These are phyloP conservation scores for Colletotrichum lupini DNA, from an alignment of 2,329 filamentous ascomycete genomes.

Conservation along the genomic window DNA sequence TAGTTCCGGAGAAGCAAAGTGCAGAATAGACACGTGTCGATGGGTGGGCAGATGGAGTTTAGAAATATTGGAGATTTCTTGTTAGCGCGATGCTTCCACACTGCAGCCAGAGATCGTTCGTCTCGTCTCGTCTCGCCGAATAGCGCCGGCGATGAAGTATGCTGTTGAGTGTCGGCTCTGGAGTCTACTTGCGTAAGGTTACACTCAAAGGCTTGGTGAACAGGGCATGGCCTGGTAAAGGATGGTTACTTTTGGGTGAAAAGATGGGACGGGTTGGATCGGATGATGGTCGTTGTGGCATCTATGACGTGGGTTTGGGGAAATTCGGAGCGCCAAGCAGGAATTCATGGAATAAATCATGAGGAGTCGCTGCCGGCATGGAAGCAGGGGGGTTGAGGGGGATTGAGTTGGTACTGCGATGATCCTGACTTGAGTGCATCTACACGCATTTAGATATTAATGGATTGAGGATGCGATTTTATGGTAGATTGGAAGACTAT, in stretches of 20 bases:
- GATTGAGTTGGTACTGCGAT: not conserved
- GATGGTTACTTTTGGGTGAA: not conserved
- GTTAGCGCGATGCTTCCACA: not conserved
- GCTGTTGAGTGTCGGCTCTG: not conserved
- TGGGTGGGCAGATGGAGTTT: too few species aligned
- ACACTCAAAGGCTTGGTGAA: not conserved
- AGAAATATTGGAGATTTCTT: not conserved
- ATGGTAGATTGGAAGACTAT: too few species aligned
- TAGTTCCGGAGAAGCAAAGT: too few species aligned
- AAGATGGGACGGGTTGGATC: constrained; percentile 17
- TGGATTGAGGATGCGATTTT: too few species aligned
- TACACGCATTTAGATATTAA: too few species aligned
- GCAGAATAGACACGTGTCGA: too few species aligned
- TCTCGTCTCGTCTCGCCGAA: not conserved
- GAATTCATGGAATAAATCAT: constrained; percentile 8
- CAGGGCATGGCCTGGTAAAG: constrained; percentile 14
- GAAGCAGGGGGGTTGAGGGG: too few species aligned
- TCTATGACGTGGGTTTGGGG: not conserved
- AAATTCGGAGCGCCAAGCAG: not conserved
- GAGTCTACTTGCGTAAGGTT: not conserved
- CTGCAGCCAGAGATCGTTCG: not conserved
- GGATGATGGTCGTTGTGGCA: constrained; percentile 14
- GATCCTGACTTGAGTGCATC: too few species aligned
- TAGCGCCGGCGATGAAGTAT: not conserved
- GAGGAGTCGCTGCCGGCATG: not conserved